Percentiles rank a stretch among this genome's conserved stretches.
Evolutionary conservation across 768 basidiomycete species (phyloP).

Genomic region (Galerina sulciceps): DNA sequence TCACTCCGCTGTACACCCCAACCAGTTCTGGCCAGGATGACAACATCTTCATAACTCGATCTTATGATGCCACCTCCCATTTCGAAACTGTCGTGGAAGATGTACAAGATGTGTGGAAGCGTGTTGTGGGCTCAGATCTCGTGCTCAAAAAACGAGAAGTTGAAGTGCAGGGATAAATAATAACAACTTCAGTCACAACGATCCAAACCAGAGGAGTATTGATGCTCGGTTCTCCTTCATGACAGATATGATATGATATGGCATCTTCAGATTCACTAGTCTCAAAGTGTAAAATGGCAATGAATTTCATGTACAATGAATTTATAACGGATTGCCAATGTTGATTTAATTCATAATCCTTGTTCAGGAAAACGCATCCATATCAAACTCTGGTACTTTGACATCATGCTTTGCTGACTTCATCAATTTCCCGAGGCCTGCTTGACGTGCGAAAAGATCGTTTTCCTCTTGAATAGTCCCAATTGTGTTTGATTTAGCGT

Average conservation of each 20-base stretch:
- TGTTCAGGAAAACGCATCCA: conserved; percentile 71
- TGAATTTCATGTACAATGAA: too few relatives aligned
- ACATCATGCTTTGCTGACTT: conserved; percentile 91
- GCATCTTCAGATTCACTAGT: not conserved
- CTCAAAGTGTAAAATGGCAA: not conserved
- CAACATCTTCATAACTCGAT: conserved; percentile 96
- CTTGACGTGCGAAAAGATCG: conserved; percentile 67
- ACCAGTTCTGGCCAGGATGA: conserved; percentile 81
- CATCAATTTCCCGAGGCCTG: conserved; percentile 82
- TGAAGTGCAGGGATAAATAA: conserved; percentile 52
- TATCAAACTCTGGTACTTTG: conserved; percentile 86
- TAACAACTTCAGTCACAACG: not conserved
- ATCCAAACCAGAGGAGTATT: not conserved
- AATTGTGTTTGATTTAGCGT: conserved; percentile 26
- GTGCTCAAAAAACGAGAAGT: conserved; percentile 89
- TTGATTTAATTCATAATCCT: too few relatives aligned
- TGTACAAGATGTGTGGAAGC: conserved; percentile 94
- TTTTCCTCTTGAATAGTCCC: conserved; percentile 52
- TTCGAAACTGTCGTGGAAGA: conserved; percentile 99
- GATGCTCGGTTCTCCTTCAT: too few relatives aligned
- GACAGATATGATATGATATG: not conserved
- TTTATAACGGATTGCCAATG: too few relatives aligned
- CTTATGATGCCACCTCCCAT: conserved; percentile 98
- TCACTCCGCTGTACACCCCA: conserved; percentile 88
- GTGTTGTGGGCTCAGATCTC: conserved; percentile 76